These are phyloP conservation scores for Plectosphaerella plurivora DNA, from an alignment of 2,329 filamentous ascomycete species.

Conservation along the genomic window DNA sequence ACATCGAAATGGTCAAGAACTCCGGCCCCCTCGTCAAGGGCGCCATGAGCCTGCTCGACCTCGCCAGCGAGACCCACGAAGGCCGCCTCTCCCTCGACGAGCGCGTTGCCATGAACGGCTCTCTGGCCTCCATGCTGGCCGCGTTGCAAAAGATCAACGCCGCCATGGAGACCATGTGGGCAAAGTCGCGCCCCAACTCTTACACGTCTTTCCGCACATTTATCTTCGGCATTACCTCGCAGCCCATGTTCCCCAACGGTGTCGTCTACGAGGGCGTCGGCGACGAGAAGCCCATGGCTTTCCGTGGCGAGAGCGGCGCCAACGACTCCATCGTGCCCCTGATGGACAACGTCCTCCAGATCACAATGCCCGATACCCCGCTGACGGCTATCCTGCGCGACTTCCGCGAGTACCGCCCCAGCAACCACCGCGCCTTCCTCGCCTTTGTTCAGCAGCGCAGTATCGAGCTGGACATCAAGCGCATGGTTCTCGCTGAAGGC, in stretches of 20 bases:
- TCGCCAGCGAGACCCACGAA: slow-evolving; percentile 31
- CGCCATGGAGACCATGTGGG: slow-evolving; percentile 91
- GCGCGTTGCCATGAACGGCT: slow-evolving; percentile 59
- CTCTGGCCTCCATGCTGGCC: slow-evolving; percentile 55
- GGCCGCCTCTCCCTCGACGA: slow-evolving; percentile 20
- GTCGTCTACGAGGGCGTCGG: slow-evolving; percentile 85
- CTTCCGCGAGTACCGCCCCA: slow-evolving; percentile 84
- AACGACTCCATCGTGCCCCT: slow-evolving; percentile 94
- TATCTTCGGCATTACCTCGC: slow-evolving; percentile 92
- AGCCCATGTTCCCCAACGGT: slow-evolving; percentile 90
- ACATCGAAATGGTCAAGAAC: slow-evolving; percentile 92
- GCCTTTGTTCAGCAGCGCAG: slow-evolving; percentile 58
- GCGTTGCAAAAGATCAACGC: slow-evolving; percentile 68
- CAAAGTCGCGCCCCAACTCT: slow-evolving; percentile 73
- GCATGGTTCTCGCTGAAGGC: slow-evolving; percentile 45
- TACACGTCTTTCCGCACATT: slow-evolving; percentile 93
- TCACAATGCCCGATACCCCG: slow-evolving; percentile 84
- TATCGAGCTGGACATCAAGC: slow-evolving; percentile 46
- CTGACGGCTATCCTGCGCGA: slow-evolving; percentile 84
- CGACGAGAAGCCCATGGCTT: slow-evolving; percentile 64
- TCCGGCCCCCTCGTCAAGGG: slow-evolving; percentile 74
- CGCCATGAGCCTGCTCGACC: slow-evolving; percentile 62
- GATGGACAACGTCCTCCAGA: slow-evolving; percentile 80
- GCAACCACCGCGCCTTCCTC: slow-evolving; percentile 83
- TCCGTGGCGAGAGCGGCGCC: slow-evolving; percentile 88